A percentile compares a stretch with the other conserved stretches of the same genome.
Conservation (phyloP, 805 yeast genomes). For the Isabelozyma pseudorhagii region DNA sequence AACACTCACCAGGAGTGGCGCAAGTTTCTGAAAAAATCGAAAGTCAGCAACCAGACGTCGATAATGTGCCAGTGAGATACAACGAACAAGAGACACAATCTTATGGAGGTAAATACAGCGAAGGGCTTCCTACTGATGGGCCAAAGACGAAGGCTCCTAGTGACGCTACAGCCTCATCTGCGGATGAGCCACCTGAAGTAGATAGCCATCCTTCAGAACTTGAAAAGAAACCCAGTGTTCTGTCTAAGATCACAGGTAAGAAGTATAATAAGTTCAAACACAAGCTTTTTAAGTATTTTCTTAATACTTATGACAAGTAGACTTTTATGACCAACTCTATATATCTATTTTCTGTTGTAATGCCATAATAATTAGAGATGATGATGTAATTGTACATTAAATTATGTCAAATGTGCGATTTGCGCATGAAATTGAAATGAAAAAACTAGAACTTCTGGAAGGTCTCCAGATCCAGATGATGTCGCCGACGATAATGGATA, state of each 20-base stretch:
- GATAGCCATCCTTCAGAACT: not conserved
- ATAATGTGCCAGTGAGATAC: no score
- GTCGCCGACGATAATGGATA: no score
- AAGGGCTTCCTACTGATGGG: not conserved
- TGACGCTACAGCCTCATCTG: not conserved
- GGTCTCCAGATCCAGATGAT: no score
- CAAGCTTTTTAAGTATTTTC: constrained; percentile 27
- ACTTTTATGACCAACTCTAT: not conserved
- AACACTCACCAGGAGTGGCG: no score
- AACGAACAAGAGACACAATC: not conserved
- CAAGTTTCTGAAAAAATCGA: no score
- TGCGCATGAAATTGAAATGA: not conserved
- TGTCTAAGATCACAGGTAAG: not conserved
- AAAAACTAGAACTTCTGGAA: not conserved
- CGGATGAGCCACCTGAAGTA: not conserved
- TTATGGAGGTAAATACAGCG: not conserved
- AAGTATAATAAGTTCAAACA: constrained; percentile 10
- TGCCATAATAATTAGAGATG: not conserved
- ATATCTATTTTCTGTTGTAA: not conserved
- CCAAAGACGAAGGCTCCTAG: not conserved
- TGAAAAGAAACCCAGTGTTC: not conserved
- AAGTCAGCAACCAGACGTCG: no score
- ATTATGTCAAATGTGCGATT: not conserved
- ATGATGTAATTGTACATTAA: not conserved
- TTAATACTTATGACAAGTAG: constrained; percentile 22